A percentile compares a stretch with the other conserved stretches of the same genome.
These are phyloP conservation scores for Chrysanthemum makinoi DNA, from an alignment of 129 eudicot genomes.

Conservation along the genomic window DNA sequence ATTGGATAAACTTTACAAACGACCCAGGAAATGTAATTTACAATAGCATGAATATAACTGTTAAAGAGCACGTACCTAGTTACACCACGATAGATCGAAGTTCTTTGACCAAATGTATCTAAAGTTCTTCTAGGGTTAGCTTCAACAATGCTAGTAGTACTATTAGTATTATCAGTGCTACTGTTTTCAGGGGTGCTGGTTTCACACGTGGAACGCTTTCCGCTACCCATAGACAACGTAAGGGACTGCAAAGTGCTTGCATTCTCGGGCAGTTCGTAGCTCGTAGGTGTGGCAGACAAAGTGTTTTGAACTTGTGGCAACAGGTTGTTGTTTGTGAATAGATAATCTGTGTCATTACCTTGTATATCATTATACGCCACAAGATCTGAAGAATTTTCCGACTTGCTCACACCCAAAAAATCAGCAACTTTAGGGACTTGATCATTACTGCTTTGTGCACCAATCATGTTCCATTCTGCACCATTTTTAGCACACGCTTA, in stretches of 20 bases:
- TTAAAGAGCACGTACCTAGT: constrained; percentile 50
- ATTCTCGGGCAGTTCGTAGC: constrained; percentile 63
- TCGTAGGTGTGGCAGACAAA: constrained; percentile 35
- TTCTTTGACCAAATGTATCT: constrained; percentile 97
- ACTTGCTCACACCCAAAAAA: constrained; percentile 85
- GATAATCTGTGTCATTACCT: constrained; percentile 58
- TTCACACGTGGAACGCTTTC: constrained; percentile 76
- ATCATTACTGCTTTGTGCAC: constrained; percentile 57
- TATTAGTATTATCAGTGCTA: constrained; percentile 29
- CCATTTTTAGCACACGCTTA: neutral
- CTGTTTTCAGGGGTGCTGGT: constrained; percentile 50
- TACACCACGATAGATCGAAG: constrained; percentile 96
- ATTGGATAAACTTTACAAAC: no score
- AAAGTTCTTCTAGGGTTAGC: constrained; percentile 85
- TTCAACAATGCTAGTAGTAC: constrained; percentile 57
- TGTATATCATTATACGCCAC: constrained; percentile 60
- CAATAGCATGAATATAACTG: neutral
- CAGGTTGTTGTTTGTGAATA: constrained; percentile 49
- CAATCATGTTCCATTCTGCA: constrained; percentile 88
- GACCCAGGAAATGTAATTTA: neutral
- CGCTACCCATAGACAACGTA: constrained; percentile 93
- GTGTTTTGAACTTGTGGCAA: constrained; percentile 53
- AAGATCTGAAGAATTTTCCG: constrained; percentile 70
- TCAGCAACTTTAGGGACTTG: constrained; percentile 89
- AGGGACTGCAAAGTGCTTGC: constrained; percentile 75